Conservation (phyloP, 305 asterid genomes). For the Fraxinus xanthoxyloides region DNA sequence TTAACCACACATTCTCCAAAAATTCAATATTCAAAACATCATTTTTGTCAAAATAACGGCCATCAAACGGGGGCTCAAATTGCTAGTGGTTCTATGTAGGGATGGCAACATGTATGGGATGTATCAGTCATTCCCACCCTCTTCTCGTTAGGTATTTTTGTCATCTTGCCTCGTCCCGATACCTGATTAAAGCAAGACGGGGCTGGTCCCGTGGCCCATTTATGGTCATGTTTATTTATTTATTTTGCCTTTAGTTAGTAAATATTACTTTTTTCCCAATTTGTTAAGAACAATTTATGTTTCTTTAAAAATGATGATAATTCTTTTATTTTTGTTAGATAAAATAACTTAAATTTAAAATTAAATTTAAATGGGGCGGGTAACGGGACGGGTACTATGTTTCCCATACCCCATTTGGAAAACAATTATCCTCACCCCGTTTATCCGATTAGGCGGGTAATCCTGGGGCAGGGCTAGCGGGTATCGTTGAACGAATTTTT, state of each 20-base stretch:
- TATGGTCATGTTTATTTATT: neutral
- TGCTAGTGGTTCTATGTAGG: neutral
- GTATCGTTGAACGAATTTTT: neutral
- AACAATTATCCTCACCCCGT: neutral
- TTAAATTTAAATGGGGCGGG: neutral
- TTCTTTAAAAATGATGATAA: neutral
- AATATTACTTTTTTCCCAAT: neutral
- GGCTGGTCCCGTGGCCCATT: neutral
- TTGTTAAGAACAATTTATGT: neutral
- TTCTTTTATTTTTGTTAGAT: neutral
- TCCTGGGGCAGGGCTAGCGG: neutral
- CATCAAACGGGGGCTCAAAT: neutral
- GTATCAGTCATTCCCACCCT: neutral
- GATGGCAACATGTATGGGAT: neutral
- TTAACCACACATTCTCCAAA: neutral
- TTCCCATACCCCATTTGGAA: neutral
- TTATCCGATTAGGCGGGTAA: neutral
- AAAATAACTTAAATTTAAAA: neutral
- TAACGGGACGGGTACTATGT: neutral
- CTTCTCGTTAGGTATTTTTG: neutral
- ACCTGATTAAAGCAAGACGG: neutral
- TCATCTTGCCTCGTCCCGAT: too few relatives aligned
- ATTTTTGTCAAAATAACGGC: neutral
- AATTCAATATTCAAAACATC: neutral
- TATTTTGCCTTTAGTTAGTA: neutral